phyloP scores from a whole-genome alignment of 139 green algal genomes.

The Micractinium conductrix region DNA sequence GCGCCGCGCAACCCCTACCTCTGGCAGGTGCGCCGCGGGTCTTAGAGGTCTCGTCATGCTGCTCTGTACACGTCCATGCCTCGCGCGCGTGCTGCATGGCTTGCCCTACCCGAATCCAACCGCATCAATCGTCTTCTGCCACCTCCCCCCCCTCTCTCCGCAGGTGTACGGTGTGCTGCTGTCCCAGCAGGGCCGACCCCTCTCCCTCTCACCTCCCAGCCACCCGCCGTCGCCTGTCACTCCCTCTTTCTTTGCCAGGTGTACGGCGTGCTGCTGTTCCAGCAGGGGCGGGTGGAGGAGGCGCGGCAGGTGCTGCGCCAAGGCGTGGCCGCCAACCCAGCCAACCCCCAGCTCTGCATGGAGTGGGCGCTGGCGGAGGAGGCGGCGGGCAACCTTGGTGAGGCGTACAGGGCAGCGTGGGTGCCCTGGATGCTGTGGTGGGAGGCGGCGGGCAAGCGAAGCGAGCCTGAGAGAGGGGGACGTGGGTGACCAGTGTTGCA shows the following conservation, averaged over 20 bases:
- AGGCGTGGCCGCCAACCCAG: slow-evolving; percentile 59
- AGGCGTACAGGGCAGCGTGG: neutral
- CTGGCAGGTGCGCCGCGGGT: slow-evolving; percentile 57
- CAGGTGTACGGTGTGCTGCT: no score
- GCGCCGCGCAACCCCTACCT: slow-evolving; percentile 72
- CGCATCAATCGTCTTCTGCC: no score
- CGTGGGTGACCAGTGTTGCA: neutral
- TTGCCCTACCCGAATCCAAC: no score
- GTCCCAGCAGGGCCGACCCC: neutral
- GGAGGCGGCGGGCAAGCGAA: neutral
- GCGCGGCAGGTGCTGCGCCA: slow-evolving; percentile 53
- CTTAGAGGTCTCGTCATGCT: no score
- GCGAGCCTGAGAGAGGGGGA: neutral
- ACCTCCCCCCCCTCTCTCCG: no score
- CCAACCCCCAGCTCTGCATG: slow-evolving; percentile 70
- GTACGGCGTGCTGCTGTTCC: slow-evolving; percentile 50
- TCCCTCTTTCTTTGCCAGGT: slow-evolving; percentile 37
- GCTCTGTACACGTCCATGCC: no score
- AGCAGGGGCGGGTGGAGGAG: slow-evolving; percentile 23
- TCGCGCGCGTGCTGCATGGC: no score
- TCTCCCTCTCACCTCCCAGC: no score
- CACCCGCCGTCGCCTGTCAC: no score
- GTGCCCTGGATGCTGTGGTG: no score
- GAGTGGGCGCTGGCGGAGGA: slow-evolving; percentile 80
- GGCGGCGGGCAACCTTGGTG: slow-evolving; percentile 34